Evolutionary conservation across 1,284 basidiomycete species (phyloP), one percentile per base, ranked within the genome.

Genomic region (Boletus sp.): DNA sequence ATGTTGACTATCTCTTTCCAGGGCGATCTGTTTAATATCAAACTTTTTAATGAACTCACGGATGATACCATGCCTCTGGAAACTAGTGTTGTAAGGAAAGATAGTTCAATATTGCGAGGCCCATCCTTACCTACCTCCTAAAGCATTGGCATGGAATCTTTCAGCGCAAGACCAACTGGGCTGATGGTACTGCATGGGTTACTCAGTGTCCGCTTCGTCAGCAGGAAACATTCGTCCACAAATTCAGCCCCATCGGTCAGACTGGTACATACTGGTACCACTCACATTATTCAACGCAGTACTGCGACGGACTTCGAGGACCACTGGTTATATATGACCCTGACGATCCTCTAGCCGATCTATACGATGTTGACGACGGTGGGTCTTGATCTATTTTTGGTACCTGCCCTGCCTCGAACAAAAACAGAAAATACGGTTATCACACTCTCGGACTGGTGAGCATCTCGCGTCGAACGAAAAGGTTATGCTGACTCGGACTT

Each of bases 291-390:
- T n/a, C 13, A 7, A 65, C 49, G 46, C 72, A 73, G 30, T 81
- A 82, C 56, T 81, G 80, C 55, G 81, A 83, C 54, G 81, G 81
- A 19, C 69, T 81, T 35, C 74, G 81, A 49, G 82, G 83, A 2
- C 70, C 76, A 3, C 44, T 74, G 16, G 73, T 80, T 9, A 59
- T 59, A 48, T 59, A 59, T 37, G 52, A 59, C 27, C 58, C 58
- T 4, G 1, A 71, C 0, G 78, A 79, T 49, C 78, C 78, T 27
- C 60, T 71, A 3, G 48, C 50, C 9, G 0, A 67, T 49, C 51
- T 79, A 38, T 80, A 79, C 19, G 79, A 79, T 33, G 65, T 80
- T 14, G 79, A 79, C 56, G 63, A 79, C 58, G 73, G 78, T 77
- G n/a, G 48, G 54, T 49, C 51, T 58, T 14, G 9, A 2, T 52